Conservation (phyloP, 768 basidiomycete species). For the Arthromyces matolae region DNA sequence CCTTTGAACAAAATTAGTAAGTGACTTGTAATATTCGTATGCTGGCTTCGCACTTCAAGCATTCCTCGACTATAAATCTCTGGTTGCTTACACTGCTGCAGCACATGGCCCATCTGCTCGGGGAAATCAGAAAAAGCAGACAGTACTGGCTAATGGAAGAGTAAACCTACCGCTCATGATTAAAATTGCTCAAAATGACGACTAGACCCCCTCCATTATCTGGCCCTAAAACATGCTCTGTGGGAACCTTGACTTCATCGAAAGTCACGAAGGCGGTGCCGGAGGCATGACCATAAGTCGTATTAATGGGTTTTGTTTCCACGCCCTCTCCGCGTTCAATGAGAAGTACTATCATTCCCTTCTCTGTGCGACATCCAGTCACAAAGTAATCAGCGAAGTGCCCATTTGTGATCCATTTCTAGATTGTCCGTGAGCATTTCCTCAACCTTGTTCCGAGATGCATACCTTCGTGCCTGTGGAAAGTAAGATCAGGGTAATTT, state of each 20-base stretch:
- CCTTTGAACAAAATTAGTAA: no score
- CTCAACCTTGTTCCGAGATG: not conserved
- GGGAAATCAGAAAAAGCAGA: constrained; percentile 11
- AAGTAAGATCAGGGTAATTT: constrained; percentile 1
- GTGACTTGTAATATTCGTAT: no score
- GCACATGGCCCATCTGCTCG: constrained; percentile 69
- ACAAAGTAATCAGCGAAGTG: constrained; percentile 42
- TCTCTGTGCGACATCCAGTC: constrained; percentile 52
- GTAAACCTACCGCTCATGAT: constrained; percentile 68
- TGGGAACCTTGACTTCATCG: constrained; percentile 36
- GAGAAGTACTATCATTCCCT: constrained; percentile 21
- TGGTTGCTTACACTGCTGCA: constrained; percentile 52
- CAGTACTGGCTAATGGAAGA: not conserved
- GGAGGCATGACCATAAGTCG: constrained; percentile 59
- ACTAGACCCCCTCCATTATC: constrained; percentile 45
- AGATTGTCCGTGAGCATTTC: not conserved
- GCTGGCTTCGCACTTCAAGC: constrained; percentile 54
- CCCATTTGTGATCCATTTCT: constrained; percentile 43
- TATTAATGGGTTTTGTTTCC: constrained; percentile 19
- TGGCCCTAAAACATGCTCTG: constrained; percentile 58
- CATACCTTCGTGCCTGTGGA: constrained; percentile 15
- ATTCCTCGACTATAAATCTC: constrained; percentile 68
- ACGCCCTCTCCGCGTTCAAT: constrained; percentile 20
- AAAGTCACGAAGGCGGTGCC: constrained; percentile 35
- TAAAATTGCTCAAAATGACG: constrained; percentile 66